Percentiles rank a stretch among this genome's conserved stretches.
These are phyloP conservation scores for Leishmania guyanensis DNA, from an alignment of 208 protist species.

Conservation along the genomic window DNA sequence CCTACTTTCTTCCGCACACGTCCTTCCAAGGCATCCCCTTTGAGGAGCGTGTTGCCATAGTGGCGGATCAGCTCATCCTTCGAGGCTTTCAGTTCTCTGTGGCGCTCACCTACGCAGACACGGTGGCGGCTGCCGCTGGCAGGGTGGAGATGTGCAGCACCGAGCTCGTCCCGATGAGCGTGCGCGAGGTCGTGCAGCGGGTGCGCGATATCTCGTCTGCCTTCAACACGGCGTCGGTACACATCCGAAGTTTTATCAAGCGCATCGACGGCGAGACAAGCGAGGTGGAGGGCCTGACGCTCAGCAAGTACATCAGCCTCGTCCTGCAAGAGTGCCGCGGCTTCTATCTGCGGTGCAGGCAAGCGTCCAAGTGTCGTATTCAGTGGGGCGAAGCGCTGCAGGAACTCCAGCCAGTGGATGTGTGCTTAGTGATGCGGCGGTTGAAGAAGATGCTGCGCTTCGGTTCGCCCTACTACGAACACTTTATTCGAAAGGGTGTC, in stretches of 20 bases:
- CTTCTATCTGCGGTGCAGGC: constrained; percentile 25
- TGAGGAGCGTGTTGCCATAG: constrained; percentile 17
- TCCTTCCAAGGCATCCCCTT: constrained; percentile 10
- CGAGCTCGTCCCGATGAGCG: constrained; percentile 15
- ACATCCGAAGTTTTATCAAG: constrained; percentile 22
- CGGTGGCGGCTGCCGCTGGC: neutral
- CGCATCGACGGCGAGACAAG: constrained; percentile 13
- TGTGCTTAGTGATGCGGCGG: constrained; percentile 28
- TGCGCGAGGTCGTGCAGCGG: constrained; percentile 16
- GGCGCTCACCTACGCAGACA: constrained; percentile 6
- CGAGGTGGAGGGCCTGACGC: constrained; percentile 11
- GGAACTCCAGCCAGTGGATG: constrained; percentile 16
- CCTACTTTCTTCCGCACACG: constrained; percentile 25
- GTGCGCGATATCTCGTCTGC: constrained; percentile 5
- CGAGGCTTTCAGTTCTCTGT: constrained; percentile 25
- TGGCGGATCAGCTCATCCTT: constrained; percentile 19
- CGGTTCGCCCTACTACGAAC: constrained; percentile 25
- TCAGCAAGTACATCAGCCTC: constrained; percentile 26
- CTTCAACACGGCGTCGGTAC: neutral
- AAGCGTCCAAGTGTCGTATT: constrained; percentile 20
- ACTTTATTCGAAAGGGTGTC: constrained; percentile 17
- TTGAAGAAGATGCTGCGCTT: constrained; percentile 50
- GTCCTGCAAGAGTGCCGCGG: constrained; percentile 18
- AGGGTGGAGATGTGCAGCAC: neutral
- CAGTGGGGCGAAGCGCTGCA: constrained; percentile 16